These are phyloP conservation scores for Gracilaria vermiculophylla DNA, from an alignment of 23 red algal species.

Conservation along the genomic window DNA sequence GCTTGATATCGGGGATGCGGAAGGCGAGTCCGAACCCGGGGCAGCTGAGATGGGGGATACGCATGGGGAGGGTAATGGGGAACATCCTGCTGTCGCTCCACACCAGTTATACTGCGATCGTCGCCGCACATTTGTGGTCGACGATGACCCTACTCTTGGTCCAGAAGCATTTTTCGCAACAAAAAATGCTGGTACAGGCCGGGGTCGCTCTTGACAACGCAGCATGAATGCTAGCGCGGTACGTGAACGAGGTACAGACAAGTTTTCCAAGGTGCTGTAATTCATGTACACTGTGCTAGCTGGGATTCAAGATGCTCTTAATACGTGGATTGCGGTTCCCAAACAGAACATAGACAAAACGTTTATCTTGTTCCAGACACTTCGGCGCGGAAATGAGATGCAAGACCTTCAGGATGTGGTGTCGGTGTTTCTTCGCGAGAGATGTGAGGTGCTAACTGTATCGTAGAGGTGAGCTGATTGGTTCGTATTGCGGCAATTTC, in stretches of 20 bases:
- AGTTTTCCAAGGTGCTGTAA: slow-evolving; percentile 1
- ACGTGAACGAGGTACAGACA: not conserved
- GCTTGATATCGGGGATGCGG: not conserved
- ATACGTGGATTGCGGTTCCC: slow-evolving; percentile 41
- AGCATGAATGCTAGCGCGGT: not conserved
- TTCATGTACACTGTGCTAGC: not conserved
- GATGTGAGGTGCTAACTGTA: slow-evolving; percentile 30
- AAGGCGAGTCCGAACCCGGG: not conserved
- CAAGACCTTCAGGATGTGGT: too few species aligned
- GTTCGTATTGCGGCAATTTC: not conserved
- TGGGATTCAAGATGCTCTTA: not conserved
- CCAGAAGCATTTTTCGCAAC: not conserved
- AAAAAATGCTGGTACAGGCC: not conserved
- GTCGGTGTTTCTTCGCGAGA: slow-evolving; percentile 25
- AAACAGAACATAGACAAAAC: not conserved
- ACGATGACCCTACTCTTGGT: not conserved
- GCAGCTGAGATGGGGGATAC: not conserved
- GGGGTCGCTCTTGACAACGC: not conserved
- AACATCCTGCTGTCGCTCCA: not conserved
- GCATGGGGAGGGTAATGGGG: too few species aligned
- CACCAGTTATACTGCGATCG: not conserved
- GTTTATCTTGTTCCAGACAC: not conserved
- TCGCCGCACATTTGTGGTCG: not conserved
- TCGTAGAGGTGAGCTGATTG: not conserved
- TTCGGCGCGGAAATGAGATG: not conserved